A percentile compares a stretch with the other conserved stretches of the same genome.
phyloP scores from a whole-genome alignment of 192 early-diverging fungal species.

The Gaertneriomyces sp. region DNA sequence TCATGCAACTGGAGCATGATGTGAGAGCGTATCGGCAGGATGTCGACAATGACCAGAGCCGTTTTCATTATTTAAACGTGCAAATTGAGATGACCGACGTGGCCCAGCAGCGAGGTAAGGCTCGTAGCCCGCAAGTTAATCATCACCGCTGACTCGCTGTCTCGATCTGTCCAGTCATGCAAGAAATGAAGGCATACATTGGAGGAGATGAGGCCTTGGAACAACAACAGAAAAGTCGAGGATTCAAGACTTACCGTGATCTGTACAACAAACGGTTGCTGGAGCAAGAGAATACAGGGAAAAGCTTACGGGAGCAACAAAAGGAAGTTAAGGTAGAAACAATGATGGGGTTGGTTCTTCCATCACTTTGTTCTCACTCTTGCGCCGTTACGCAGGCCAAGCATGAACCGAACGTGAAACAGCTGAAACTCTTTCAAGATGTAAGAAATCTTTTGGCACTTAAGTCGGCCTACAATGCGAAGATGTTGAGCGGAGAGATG shows the following conservation, averaged over 20 bases:
- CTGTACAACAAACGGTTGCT: constrained; percentile 50
- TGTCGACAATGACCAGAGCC: constrained; percentile 45
- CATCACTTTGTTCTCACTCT: not conserved
- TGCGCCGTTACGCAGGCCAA: constrained; percentile 25
- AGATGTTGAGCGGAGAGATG: constrained; percentile 35
- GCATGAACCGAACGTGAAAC: constrained; percentile 46
- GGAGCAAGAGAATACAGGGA: constrained; percentile 50
- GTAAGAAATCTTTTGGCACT: constrained; percentile 39
- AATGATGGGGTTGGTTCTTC: not conserved
- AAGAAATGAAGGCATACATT: constrained; percentile 64
- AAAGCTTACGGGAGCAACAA: constrained; percentile 47
- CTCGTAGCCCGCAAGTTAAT: not conserved
- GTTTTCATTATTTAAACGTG: constrained; percentile 47
- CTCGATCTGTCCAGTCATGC: constrained; percentile 39
- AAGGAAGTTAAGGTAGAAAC: constrained; percentile 49
- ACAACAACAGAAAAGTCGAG: constrained; percentile 45
- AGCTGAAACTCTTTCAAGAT: constrained; percentile 43
- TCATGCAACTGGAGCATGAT: constrained; percentile 40
- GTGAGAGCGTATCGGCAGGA: constrained; percentile 45
- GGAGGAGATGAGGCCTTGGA: constrained; percentile 58
- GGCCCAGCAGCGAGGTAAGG: constrained; percentile 47
- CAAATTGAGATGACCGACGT: constrained; percentile 39
- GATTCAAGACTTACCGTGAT: constrained; percentile 62
- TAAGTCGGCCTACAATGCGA: constrained; percentile 43
- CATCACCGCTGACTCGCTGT: not conserved